Conservation (phyloP, 2,329 filamentous ascomycete genomes). For the Domatiomyces catenatus region DNA sequence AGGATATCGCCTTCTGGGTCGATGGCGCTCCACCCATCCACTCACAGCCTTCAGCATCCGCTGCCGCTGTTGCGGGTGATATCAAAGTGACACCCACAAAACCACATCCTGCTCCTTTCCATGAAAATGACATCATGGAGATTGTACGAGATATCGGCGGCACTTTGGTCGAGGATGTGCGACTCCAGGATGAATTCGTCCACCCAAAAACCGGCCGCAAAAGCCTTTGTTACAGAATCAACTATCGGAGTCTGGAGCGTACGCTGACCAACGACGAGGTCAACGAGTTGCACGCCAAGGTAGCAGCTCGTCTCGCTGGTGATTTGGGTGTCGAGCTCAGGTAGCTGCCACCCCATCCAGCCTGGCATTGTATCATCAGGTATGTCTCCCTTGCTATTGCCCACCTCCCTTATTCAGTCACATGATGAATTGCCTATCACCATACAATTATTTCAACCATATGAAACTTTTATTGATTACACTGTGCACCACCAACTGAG, state of each 20-base stretch:
- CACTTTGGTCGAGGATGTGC: constrained; percentile 75
- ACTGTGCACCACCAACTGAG: constrained; percentile 5
- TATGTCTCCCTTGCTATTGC: not conserved
- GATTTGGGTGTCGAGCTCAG: constrained; percentile 67
- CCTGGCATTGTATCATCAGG: not conserved
- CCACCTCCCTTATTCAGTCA: not conserved
- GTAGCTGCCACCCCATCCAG: constrained; percentile 23
- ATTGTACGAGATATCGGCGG: constrained; percentile 70
- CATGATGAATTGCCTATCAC: constrained; percentile 7
- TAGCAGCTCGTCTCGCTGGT: constrained; percentile 46
- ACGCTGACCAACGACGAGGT: constrained; percentile 74
- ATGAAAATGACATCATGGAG: constrained; percentile 97
- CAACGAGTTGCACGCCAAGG: constrained; percentile 57
- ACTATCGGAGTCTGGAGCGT: constrained; percentile 81
- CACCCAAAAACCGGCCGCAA: constrained; percentile 71
- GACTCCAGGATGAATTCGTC: constrained; percentile 67
- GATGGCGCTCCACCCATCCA: constrained; percentile 26
- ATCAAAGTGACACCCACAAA: constrained; percentile 23
- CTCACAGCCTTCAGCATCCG: constrained; percentile 29
- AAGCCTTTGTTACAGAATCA: constrained; percentile 84
- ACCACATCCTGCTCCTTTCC: constrained; percentile 40
- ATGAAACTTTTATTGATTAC: constrained; percentile 7
- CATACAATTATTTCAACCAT: constrained; percentile 8
- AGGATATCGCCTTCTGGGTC: constrained; percentile 93
- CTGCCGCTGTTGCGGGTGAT: constrained; percentile 21